Base-by-base conservation (phyloP, 805 yeast species). In the Soucietia sequanensis region DNA sequence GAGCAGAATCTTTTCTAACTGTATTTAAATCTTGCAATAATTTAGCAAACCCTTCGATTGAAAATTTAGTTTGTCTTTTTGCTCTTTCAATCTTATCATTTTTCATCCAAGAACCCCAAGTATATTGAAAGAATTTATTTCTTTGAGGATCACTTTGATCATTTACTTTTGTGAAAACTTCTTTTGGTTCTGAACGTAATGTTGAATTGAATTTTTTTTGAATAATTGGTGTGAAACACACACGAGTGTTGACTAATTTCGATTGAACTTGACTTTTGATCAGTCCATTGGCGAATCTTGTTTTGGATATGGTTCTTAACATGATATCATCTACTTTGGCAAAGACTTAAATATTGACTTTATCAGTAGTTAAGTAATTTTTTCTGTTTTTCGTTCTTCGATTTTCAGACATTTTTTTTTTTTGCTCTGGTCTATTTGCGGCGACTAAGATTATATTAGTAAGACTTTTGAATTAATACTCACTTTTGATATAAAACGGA, bases 21-120 rank as follows among this genome's bases (percentile, higher is more conserved):
- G 44, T 57, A 18, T 74, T 62, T 14, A 83, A 55, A 17, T 65
- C 68, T 30, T 70, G 61, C 23, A 81, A 37, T n/a, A 80, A 61
- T 17, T 65, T 65, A 36, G 77, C 74, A 33, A 86, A 65, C 4
- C 96, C 98, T 52, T 80, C 81, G 33, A 93, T 71, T 3, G 93
- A 82, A 60, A 91, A 91, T 43, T 71, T 73, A 14, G 97, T 91
- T 37, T 75, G 76, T 61, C 99, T 79, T 47, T 78, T 78, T 11
- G 72, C 78, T 52, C 86, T 84, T 56, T 93, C 90, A 21, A 60
- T 61, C 37, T 70, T 73, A 56, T 93, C 96, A 54, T 91, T 78
- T 43, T 72, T 77, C 50, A 90, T 65, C 98, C 98, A 91, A 5
- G 95, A 76, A 31, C 99, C 99, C 95, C 98, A 91, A 3, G 93